phyloP scores from a whole-genome alignment of 108 stramenopile genomes.

The Nitzschia sp. region DNA sequence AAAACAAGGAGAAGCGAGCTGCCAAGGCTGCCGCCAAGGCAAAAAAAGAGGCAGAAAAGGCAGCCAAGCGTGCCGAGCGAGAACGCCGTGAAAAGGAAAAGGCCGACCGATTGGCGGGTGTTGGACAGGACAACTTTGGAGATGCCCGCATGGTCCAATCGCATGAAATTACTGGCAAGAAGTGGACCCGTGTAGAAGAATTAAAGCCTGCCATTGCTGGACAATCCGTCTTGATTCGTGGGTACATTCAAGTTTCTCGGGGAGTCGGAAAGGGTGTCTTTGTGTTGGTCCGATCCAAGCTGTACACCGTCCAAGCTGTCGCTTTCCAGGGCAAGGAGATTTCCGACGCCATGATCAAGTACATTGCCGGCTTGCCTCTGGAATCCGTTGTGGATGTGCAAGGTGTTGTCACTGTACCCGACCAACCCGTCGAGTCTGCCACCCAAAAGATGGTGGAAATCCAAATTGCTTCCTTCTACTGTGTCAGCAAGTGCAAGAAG shows the following conservation, averaged over 20 bases:
- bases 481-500: conserved; percentile 81
- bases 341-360: conserved; percentile 92
- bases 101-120: conserved; percentile 68
- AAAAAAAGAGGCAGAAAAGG: conserved; percentile 87
- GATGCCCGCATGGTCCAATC: conserved; percentile 88
- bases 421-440: conserved; percentile 82
- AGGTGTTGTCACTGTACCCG: conserved; percentile 78
- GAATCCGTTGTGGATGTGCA: conserved; percentile 95
- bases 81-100: conserved; percentile 79
- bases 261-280: conserved; percentile 95
- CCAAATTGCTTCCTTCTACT: conserved; percentile 80
- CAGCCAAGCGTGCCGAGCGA: conserved; percentile 73
- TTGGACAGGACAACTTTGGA: conserved; percentile 87
- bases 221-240: conserved; percentile 82
- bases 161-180: conserved; percentile 42
- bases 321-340: conserved; percentile 70
- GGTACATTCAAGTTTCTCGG: conserved; percentile 78
- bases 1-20: conserved; percentile 81
- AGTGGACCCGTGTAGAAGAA: conserved; percentile 79
- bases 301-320: conserved; percentile 94
- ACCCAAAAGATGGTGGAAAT: conserved; percentile 95
- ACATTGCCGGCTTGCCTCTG: conserved; percentile 76
- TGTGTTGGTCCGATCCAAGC: conserved; percentile 86
- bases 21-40: conserved; percentile 80
- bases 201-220: conserved; percentile 77